These are phyloP conservation scores for Lantana camara DNA, from an alignment of 257 asterid genomes.

Conservation along the genomic window DNA sequence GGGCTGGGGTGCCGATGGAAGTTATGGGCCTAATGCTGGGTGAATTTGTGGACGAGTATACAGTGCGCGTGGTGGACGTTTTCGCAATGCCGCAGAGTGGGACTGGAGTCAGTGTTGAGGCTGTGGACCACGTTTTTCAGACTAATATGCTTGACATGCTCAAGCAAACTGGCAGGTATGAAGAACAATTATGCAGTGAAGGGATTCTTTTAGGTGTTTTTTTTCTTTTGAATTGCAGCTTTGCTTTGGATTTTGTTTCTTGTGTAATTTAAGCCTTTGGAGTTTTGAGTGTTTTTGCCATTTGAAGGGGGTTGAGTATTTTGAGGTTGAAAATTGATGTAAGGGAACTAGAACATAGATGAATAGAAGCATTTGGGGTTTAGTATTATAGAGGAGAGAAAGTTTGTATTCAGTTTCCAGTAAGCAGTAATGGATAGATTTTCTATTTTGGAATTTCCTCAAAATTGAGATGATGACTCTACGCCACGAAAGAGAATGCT, in stretches of 20 bases:
- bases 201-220: background rate
- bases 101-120: conserved; percentile 90
- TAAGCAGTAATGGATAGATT: background rate
- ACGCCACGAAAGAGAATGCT: background rate
- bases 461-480: background rate
- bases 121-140: conserved; percentile 86
- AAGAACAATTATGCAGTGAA: background rate
- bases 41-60: conserved; percentile 84
- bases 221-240: too few species aligned
- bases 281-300: background rate
- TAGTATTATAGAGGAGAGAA: background rate
- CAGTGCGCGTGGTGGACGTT: conserved; percentile 88
- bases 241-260: background rate
- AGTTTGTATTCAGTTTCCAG: background rate
- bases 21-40: conserved; percentile 89
- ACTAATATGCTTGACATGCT: conserved; percentile 95
- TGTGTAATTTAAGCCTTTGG: background rate
- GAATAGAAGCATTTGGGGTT: background rate
- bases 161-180: conserved; percentile 84
- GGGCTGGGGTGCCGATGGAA: conserved; percentile 92
- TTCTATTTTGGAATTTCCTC: background rate
- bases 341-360: background rate
- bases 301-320: conserved; percentile 14
- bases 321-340: background rate
- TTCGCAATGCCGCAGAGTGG: conserved; percentile 97